Base-by-base conservation (phyloP, 2,329 filamentous ascomycete genomes). In the Botrytis porri region DNA sequence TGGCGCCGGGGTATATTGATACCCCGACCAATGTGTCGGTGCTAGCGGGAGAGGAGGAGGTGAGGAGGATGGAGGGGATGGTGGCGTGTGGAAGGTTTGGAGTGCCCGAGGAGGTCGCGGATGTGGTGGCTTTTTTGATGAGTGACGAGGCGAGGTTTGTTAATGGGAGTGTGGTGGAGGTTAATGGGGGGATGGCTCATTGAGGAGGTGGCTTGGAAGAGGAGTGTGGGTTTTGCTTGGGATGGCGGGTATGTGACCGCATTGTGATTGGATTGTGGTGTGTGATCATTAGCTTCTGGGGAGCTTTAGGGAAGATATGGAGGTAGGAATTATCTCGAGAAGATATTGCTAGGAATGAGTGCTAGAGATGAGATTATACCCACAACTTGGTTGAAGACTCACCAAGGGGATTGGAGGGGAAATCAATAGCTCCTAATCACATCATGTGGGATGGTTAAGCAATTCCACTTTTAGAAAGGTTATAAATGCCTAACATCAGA, bases 101-200 rank as follows among this genome's bases (percentile, higher is more conserved):
- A 0, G 77, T 76, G 7, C 76, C 79, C 16, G 83, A 85, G 59
- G 86, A 88, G 74, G 81, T 88, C 45, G 83, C 83, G 0, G 86
- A 84, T 22, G 80, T 86, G 25, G 81, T 86, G 3, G 73, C 87
- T 54, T 88, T 86, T 74, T 79, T 88, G 70, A 83, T 86, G 16
- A 83, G 84, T 4, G 85, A 84, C 59, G 84, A 83, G 9, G 86
- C 85, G 1, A 82, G 82, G 20, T 89, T 88, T 79, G 81, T 86
- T 69, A 89, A 89, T 79, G 88, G 88, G 0, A 84, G 81, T 71
- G 81, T 86, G 25, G 82, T 86, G 69, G 78, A 87, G 76, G 81
- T 86, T 66, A 84, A 85, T 78, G 86, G 86, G 10, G 77, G 77
- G 37, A 39, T 71, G 54, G 22, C 43, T 64, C 54, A 61, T 51